phyloP scores from a whole-genome alignment of 2,329 filamentous ascomycete species.

The Alternaria ethzedia region DNA sequence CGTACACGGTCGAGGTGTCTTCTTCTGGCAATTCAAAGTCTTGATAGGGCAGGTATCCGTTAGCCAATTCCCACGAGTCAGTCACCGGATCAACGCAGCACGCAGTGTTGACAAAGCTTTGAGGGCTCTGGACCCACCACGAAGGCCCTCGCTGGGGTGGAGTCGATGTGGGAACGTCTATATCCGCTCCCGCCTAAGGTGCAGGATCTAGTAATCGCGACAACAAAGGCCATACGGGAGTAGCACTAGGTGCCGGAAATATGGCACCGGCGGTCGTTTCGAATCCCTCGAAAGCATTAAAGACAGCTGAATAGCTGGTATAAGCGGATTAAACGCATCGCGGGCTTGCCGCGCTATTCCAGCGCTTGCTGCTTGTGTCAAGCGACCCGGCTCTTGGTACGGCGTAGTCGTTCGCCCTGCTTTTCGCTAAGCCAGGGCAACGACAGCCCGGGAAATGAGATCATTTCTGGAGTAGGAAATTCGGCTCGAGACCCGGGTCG shows the following conservation, averaged over 20 bases:
- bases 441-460: background rate
- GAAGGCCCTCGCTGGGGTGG: background rate
- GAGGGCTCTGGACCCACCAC: background rate
- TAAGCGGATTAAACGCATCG: background rate
- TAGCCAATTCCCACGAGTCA: constrained; percentile 1
- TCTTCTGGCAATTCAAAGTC: background rate
- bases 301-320: background rate
- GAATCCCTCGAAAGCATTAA: background rate
- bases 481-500: background rate
- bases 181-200: background rate
- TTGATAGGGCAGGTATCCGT: background rate
- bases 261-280: background rate
- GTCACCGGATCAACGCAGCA: background rate
- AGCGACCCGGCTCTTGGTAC: background rate
- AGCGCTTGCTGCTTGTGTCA: background rate
- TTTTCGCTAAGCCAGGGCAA: background rate
- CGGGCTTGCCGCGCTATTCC: background rate
- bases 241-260: background rate
- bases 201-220: background rate
- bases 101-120: background rate
- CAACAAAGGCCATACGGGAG: background rate
- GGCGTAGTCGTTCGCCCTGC: background rate
- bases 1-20: background rate
- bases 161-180: background rate
- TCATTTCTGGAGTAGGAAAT: background rate